Conservation (phyloP, 2,329 filamentous ascomycete species). For the Botrytis fragariae region DNA sequence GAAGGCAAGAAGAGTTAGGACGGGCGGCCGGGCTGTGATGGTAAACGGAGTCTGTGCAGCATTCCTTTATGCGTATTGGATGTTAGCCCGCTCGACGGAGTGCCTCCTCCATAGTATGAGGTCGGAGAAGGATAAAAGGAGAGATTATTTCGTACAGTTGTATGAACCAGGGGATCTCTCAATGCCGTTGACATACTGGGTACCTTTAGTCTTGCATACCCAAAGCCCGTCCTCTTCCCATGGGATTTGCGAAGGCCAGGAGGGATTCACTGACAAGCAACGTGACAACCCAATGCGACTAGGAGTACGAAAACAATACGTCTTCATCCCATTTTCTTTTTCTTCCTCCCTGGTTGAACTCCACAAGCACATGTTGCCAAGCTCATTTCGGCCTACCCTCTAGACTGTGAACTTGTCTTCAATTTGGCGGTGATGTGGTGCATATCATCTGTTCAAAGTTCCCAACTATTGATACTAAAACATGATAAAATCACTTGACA, state of each 20-base stretch:
- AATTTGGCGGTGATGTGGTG: background rate
- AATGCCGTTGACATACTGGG: background rate
- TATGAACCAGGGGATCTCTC: background rate
- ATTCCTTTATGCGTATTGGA: background rate
- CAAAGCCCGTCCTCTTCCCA: background rate
- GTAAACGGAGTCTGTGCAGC: background rate
- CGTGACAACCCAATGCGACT: background rate
- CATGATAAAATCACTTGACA: background rate
- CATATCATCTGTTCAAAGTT: background rate
- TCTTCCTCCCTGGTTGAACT: background rate
- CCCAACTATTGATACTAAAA: background rate
- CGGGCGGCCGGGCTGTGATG: background rate
- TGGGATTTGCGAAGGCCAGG: background rate
- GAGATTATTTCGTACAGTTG: conserved; percentile 2
- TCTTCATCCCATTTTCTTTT: background rate
- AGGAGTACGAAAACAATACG: background rate
- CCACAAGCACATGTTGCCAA: background rate
- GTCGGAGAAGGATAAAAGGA: background rate
- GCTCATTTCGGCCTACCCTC: background rate
- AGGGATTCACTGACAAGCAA: background rate
- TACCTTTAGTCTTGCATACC: background rate
- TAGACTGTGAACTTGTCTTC: background rate
- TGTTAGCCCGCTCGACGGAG: background rate
- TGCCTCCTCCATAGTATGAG: background rate
- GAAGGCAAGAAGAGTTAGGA: background rate